phyloP scores from a whole-genome alignment of 768 basidiomycete genomes.

The Suillus lakei region DNA sequence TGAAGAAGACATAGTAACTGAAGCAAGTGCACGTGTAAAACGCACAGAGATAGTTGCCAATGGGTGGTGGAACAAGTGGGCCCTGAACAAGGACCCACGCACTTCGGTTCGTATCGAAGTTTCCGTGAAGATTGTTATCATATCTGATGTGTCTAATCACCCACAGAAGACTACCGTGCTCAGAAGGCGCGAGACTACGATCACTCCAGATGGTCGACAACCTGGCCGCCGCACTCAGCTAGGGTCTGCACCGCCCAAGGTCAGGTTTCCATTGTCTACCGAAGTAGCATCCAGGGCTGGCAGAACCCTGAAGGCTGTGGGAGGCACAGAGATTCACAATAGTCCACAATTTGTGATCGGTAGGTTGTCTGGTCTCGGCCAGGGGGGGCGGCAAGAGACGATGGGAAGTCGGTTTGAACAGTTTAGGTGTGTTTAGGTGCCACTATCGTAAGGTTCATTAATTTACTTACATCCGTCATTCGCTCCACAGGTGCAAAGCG shows the following conservation, averaged over 20 bases:
- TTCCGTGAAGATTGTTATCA: conserved; percentile 15
- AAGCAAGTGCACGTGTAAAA: conserved; percentile 30
- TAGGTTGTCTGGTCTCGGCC: neutral
- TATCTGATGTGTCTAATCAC: conserved; percentile 14
- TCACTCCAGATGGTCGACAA: conserved; percentile 50
- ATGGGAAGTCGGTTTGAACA: neutral
- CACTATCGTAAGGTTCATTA: neutral
- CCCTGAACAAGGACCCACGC: conserved; percentile 32
- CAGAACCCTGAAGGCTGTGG: conserved; percentile 20
- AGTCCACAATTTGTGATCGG: conserved; percentile 7
- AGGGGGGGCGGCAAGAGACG: neutral
- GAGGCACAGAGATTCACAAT: conserved; percentile 1
- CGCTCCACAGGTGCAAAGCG: neutral
- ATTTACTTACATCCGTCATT: neutral
- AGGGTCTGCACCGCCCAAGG: conserved; percentile 30
- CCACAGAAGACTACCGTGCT: conserved; percentile 38
- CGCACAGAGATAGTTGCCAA: conserved; percentile 45
- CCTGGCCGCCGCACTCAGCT: conserved; percentile 30
- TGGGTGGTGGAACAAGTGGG: conserved; percentile 61
- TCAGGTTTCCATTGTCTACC: conserved; percentile 18
- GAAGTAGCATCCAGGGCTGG: conserved; percentile 22
- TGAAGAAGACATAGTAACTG: conserved; percentile 29
- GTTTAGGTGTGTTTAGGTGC: neutral
- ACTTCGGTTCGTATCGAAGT: conserved; percentile 22
- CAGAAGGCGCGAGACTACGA: conserved; percentile 51